These are phyloP conservation scores for Phialophora macrospora DNA, from an alignment of 2,329 filamentous ascomycete species.

Conservation along the genomic window DNA sequence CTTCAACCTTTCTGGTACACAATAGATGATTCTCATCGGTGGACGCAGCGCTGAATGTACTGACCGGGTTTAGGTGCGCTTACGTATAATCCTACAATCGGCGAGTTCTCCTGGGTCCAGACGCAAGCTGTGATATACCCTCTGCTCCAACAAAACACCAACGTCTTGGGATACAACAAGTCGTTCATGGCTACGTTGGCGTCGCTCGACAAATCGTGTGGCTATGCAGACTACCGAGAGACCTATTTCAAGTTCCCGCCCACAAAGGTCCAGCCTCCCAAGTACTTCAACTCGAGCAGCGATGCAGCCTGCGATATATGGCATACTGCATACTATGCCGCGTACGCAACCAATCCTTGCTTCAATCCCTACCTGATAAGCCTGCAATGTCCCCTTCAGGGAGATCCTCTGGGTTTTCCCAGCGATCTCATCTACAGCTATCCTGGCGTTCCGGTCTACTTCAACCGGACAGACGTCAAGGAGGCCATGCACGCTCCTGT, in stretches of 20 bases:
- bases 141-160: conserved; percentile 30
- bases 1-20: conserved; percentile 55
- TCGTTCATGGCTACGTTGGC: conserved; percentile 26
- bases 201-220: conserved; percentile 27
- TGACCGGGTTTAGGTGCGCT: conserved; percentile 17
- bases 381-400: conserved; percentile 70
- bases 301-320: conserved; percentile 30
- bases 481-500: conserved; percentile 66
- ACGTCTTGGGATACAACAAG: conserved; percentile 33
- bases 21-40: conserved; percentile 21
- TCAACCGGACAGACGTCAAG: conserved; percentile 72
- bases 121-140: conserved; percentile 20
- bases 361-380: conserved; percentile 76
- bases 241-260: conserved; percentile 31
- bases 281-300: conserved; percentile 31
- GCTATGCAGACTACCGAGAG: conserved; percentile 30
- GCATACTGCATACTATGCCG: conserved; percentile 43
- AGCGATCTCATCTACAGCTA: conserved; percentile 67
- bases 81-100: conserved; percentile 33
- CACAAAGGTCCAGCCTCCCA: conserved; percentile 25
- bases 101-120: conserved; percentile 22
- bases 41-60: background rate
- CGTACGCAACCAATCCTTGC: conserved; percentile 66
- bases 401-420: conserved; percentile 72
- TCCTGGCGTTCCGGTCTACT: conserved; percentile 66